Conservation (phyloP, 805 yeast genomes). For the Lachancea waltii region DNA sequence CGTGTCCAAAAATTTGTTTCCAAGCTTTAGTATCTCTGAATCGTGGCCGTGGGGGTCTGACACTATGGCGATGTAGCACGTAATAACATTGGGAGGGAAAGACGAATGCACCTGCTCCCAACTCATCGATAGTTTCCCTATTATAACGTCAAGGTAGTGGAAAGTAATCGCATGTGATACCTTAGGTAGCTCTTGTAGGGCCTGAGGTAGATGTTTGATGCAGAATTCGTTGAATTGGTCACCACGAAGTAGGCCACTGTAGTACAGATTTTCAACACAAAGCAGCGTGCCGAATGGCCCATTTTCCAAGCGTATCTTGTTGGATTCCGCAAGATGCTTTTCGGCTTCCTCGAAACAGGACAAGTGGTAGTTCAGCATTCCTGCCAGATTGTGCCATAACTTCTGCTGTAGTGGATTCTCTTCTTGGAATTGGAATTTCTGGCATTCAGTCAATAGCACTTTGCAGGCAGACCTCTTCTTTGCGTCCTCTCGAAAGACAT, state of each 20-base stretch:
- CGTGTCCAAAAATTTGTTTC: constrained; percentile 16
- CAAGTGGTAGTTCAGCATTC: constrained; percentile 14
- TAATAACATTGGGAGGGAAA: not conserved
- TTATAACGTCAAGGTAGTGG: constrained; percentile 20
- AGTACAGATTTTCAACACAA: constrained; percentile 22
- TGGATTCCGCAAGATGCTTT: constrained; percentile 9
- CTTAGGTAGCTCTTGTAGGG: constrained; percentile 17
- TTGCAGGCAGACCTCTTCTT: constrained; percentile 12
- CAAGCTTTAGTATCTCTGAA: constrained; percentile 13
- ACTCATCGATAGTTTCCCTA: constrained; percentile 13
- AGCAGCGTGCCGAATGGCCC: constrained; percentile 14
- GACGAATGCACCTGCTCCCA: constrained; percentile 1
- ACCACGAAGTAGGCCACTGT: constrained; percentile 11
- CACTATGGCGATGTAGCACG: constrained; percentile 4
- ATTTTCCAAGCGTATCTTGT: constrained; percentile 4
- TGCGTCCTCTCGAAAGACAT: constrained; percentile 16
- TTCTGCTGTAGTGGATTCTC: constrained; percentile 13
- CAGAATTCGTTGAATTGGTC: constrained; percentile 4
- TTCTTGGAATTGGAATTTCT: constrained; percentile 8
- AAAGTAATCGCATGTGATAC: constrained; percentile 23
- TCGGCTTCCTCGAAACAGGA: constrained; percentile 9
- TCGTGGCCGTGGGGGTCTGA: constrained; percentile 12
- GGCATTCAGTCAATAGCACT: constrained; percentile 19
- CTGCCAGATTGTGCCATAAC: constrained; percentile 17
- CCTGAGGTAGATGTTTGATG: constrained; percentile 11